A percentile compares a stretch with the other conserved stretches of the same genome.
phyloP scores from a whole-genome alignment of 1,284 basidiomycete genomes.

The Inonotus obliquus region DNA sequence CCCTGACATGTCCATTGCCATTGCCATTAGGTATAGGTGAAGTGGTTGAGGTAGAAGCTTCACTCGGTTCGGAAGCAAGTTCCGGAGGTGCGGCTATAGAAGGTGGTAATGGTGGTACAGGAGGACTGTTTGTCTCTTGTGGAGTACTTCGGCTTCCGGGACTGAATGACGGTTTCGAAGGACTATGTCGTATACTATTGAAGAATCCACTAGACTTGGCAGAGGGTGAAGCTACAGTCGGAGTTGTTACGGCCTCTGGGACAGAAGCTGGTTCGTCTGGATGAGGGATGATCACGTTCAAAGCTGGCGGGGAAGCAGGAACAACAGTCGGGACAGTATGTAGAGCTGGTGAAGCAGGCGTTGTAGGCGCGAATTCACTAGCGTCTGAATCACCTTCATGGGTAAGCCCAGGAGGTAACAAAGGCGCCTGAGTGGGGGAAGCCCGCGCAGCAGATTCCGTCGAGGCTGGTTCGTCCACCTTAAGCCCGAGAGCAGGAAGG shows the following conservation, averaged over 20 bases:
- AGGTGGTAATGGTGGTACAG: conserved; percentile 24
- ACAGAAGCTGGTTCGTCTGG: conserved; percentile 2
- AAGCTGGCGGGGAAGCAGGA: conserved; percentile 24
- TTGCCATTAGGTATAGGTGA: neutral
- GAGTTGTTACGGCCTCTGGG: neutral
- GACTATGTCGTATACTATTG: conserved; percentile 26
- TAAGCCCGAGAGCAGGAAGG: conserved; percentile 61
- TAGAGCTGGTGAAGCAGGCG: conserved; percentile 31
- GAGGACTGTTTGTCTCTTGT: conserved; percentile 19
- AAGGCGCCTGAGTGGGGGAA: conserved; percentile 25
- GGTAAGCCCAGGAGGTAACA: conserved; percentile 50
- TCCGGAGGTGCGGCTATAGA: conserved; percentile 11
- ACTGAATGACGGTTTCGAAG: conserved; percentile 24
- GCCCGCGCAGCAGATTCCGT: conserved; percentile 4
- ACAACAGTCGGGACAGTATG: conserved; percentile 14
- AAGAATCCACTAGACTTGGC: conserved; percentile 23
- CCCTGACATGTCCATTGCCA: conserved; percentile 33
- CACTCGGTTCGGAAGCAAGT: conserved; percentile 13
- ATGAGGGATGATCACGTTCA: conserved; percentile 23
- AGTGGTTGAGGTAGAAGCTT: conserved; percentile 13
- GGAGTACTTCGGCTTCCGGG: conserved; percentile 18
- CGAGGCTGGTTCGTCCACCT: conserved; percentile 18
- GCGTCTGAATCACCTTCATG: conserved; percentile 29
- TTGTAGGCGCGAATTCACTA: conserved; percentile 25
- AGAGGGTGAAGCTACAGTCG: conserved; percentile 11